Evolutionary conservation across 345 rosid species (phyloP), one percentile per base, ranked within the genome.

Genomic region (Nephelium lappaceum): DNA sequence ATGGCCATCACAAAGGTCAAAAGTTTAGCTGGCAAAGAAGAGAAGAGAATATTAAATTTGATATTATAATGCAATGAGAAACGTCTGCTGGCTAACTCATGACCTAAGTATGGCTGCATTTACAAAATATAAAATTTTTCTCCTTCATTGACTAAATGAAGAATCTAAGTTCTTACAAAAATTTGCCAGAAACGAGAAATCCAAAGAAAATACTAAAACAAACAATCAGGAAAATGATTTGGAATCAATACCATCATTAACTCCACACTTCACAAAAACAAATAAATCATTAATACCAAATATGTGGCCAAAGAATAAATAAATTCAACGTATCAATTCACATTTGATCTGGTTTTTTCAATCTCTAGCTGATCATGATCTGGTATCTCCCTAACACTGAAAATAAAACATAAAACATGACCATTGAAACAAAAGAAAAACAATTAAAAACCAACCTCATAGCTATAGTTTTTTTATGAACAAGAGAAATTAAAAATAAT

Each of bases 221-320:
- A 36, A 42, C 14, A 19, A n/a, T 23, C 69, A 42, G 67, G 76
- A 39, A 11, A 71, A n/a, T 25, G 21, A 53, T 42, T n/a, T n/a
- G n/a, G n/a, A n/a, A n/a, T n/a, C n/a, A n/a, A n/a, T n/a, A n/a
- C n/a, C n/a, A n/a, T n/a, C n/a, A n/a, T n/a, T n/a, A n/a, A n/a
- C n/a, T n/a, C 51, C n/a, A 36, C 18, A 8, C 3, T 10, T 41
- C 3, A 16, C 6, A 53, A 15, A 16, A 53, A 53, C 18, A 53
- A 51, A 53, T 14, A 14, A 49, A 49, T 12, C 6, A 51, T 51
- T 11, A 51, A 51, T 19, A 8, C 24, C 42, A 6, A 14, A 5
- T 21, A 4, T 51, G 49, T 39, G 74, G 67, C n/a, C 24, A 68
- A 76, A 69, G 79, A 79, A 83, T 57, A 12, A 81, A 72, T 43